Conservation (phyloP, 306 rosid genomes). For the Argentina anserina region DNA sequence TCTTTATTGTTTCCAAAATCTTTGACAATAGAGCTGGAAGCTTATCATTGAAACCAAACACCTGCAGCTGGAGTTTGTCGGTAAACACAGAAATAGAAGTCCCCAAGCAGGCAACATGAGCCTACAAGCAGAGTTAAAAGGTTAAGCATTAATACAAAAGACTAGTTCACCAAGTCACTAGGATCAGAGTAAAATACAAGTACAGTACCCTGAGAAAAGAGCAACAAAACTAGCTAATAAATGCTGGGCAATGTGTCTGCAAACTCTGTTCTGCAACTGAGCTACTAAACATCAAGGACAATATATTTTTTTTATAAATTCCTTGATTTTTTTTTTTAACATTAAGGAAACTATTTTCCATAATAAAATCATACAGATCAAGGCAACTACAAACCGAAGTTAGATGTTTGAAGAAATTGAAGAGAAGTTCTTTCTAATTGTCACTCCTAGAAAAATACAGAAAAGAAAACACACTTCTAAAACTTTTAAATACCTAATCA, state of each 20-base stretch:
- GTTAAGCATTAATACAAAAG: neutral
- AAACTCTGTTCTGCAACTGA: neutral
- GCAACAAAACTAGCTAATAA: neutral
- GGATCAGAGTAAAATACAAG: neutral
- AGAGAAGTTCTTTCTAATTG: neutral
- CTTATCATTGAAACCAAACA: conserved; percentile 85
- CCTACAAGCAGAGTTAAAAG: conserved; percentile 46
- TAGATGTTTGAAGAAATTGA: neutral
- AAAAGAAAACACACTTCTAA: neutral
- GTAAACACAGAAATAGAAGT: conserved; percentile 65
- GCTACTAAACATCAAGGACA: neutral
- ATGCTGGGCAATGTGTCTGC: neutral
- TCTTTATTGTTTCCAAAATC: conserved; percentile 52
- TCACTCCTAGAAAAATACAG: neutral
- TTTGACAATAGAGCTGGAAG: conserved; percentile 72
- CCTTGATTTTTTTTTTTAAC: neutral
- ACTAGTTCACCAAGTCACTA: neutral
- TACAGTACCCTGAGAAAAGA: neutral
- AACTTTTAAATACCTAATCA: neutral
- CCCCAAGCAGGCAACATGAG: conserved; percentile 82
- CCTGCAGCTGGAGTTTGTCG: conserved; percentile 82
- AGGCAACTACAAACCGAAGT: neutral
- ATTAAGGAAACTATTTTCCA: neutral
- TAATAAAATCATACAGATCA: neutral
- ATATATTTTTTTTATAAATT: neutral